phyloP scores from a whole-genome alignment of 176 grass and related monocot genomes.

The Oryza rufipogon region DNA sequence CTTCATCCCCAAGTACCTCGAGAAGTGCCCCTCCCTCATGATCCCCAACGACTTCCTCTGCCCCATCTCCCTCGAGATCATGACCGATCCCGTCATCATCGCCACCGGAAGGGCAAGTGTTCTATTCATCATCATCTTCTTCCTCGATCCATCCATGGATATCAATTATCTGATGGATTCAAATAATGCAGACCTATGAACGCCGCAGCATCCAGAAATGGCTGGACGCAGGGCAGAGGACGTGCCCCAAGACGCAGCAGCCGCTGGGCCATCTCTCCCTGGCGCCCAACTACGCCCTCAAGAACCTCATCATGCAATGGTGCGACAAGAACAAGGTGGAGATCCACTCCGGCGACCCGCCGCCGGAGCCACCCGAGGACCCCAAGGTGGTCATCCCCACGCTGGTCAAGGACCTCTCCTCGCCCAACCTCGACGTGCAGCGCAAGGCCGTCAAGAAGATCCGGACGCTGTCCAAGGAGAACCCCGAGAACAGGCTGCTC shows the following conservation, averaged over 20 bases:
- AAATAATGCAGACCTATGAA: constrained; percentile 59
- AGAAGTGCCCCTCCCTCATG: constrained; percentile 74
- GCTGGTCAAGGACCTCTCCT: constrained; percentile 53
- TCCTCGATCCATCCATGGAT: neutral
- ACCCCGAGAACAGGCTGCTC: constrained; percentile 52
- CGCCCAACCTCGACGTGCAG: constrained; percentile 66
- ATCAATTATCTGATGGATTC: too few relatives aligned
- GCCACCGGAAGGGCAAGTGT: constrained; percentile 47
- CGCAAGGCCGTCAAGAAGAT: constrained; percentile 70
- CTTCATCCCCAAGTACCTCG: constrained; percentile 66
- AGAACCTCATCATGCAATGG: constrained; percentile 73
- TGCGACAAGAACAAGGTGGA: constrained; percentile 69
- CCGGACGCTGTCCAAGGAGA: constrained; percentile 69
- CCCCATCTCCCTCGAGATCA: constrained; percentile 78
- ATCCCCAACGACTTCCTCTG: constrained; percentile 77
- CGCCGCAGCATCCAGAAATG: constrained; percentile 66
- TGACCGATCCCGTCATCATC: constrained; percentile 72
- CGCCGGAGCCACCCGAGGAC: constrained; percentile 5
- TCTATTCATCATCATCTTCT: neutral
- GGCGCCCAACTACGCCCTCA: constrained; percentile 65
- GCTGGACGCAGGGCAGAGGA: constrained; percentile 65
- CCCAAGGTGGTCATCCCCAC: constrained; percentile 50
- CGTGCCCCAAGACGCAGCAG: constrained; percentile 72
- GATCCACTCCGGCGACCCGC: constrained; percentile 26
- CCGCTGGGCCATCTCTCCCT: constrained; percentile 59